Evolutionary conservation across 805 yeast genomes (phyloP), one percentile per base, ranked within the genome.

Genomic region (Nakazawaea molendinolei): DNA sequence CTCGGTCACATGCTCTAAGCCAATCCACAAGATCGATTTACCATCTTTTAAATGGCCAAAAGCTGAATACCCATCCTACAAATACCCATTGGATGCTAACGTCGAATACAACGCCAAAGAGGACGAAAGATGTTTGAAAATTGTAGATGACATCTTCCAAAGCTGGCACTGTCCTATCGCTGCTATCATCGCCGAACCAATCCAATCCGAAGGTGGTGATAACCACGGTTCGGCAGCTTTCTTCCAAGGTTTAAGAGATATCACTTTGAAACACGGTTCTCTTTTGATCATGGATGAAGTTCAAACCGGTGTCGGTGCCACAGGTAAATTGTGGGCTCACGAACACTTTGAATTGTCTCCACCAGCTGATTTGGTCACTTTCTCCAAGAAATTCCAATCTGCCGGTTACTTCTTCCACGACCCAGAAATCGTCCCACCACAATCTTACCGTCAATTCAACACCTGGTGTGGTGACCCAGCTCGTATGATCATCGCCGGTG

Each of bases 381-480:
- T 79, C 53, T 76, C 83, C 36, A 79, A 79, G 59, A 79, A 79
- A 54, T 75, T 78, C 66, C 86, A 79, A 58, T 73, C 79, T 34
- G 85, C 85, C 3, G 86, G 86, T 28, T 79, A 75, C 61, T 79
- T 67, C 61, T 79, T 73, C 66, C 67, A 67, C 43, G 76, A 77
- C 56, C 69, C 71, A 10, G 65, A 65, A 13, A 67, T 78, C 50
- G 70, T 73, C 43, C 83, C 84, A 33, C 68, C 67, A 45, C 65
- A 65, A 47, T 71, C 84, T 18, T 79, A 72, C 60, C 69, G 85
- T 60, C 85, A 78, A 52, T 79, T 79, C 63, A 79, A 79, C 67
- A 79, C 86, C 41, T 79, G 86, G 86, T 78, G 84, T 56, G 86
- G 85, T 47, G 85, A 79, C 54, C 82, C 85, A 43, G 71, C 83